A percentile compares a stretch with the other conserved stretches of the same genome.
Evolutionary conservation across 2,329 filamentous ascomycete genomes (phyloP).

Genomic region (Aaosphaeria pasadenensis): DNA sequence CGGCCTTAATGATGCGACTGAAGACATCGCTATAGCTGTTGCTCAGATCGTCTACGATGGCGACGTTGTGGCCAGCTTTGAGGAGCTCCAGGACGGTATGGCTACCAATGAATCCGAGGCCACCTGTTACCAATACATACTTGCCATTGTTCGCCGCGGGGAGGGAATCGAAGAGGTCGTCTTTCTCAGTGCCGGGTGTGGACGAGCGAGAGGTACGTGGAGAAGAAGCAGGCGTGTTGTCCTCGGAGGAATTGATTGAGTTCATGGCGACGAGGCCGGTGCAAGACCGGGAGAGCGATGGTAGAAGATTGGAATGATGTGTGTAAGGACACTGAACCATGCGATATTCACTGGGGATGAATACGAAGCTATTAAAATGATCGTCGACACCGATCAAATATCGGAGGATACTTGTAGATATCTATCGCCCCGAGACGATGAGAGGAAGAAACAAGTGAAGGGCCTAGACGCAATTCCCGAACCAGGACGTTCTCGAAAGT

Average conservation of each 20-base stretch:
- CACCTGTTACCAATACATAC: conserved; percentile 31
- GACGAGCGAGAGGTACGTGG: background rate
- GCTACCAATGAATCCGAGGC: conserved; percentile 52
- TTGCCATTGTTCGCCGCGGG: background rate
- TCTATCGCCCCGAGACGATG: too few relatives aligned
- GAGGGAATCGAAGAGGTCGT: background rate
- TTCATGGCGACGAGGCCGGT: background rate
- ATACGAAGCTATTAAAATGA: too few relatives aligned
- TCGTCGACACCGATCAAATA: too few relatives aligned
- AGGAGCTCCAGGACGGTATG: conserved; percentile 52
- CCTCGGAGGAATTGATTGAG: background rate
- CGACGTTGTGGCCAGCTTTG: conserved; percentile 48
- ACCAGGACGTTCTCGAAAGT: background rate
- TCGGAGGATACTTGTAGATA: too few relatives aligned
- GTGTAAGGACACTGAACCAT: too few relatives aligned
- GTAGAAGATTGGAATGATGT: too few relatives aligned
- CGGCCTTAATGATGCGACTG: conserved; percentile 22
- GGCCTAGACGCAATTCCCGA: background rate
- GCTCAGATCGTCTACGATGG: conserved; percentile 38
- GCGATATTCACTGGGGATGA: too few relatives aligned
- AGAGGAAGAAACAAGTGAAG: background rate
- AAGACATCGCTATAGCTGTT: conserved; percentile 37
- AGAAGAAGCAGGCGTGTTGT: background rate
- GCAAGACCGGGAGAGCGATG: background rate
- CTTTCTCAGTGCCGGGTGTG: background rate